Evolutionary conservation across 768 basidiomycete genomes (phyloP).

Genomic region (Boletellus ananiceps): DNA sequence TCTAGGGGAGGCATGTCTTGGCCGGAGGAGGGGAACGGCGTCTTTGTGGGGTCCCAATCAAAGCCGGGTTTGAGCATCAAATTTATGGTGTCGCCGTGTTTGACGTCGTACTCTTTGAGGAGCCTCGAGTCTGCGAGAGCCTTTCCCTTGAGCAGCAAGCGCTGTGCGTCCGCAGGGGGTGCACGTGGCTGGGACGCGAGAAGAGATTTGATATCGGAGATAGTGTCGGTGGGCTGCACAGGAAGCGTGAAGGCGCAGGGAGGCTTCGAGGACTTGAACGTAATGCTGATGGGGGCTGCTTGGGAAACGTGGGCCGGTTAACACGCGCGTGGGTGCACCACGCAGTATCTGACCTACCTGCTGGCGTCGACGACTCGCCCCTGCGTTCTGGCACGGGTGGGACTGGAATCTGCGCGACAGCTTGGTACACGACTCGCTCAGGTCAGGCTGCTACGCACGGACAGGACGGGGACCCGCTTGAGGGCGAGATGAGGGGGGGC

Average conservation of each 20-base stretch:
- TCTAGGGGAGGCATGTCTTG: slow-evolving; percentile 20
- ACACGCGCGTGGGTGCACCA: slow-evolving; percentile 1
- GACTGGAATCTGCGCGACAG: slow-evolving; percentile 45
- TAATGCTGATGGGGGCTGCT: slow-evolving; percentile 49
- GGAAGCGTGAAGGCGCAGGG: slow-evolving; percentile 67
- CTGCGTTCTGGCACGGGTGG: slow-evolving; percentile 58
- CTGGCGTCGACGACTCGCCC: slow-evolving; percentile 26
- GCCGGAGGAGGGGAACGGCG: slow-evolving; percentile 22
- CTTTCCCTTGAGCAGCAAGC: slow-evolving; percentile 92
- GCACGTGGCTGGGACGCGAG: slow-evolving; percentile 64
- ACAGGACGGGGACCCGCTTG: slow-evolving; percentile 65
- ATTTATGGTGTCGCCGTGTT: slow-evolving; percentile 77
- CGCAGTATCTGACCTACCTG: slow-evolving; percentile 26
- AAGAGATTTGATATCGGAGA: slow-evolving; percentile 72
- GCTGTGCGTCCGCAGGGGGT: slow-evolving; percentile 75
- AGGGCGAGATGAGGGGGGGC: slow-evolving; percentile 62
- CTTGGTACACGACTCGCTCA: slow-evolving; percentile 2
- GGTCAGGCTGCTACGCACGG: slow-evolving; percentile 39
- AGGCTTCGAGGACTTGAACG: slow-evolving; percentile 92
- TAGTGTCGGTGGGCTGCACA: slow-evolving; percentile 77
- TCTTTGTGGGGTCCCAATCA: slow-evolving; percentile 54
- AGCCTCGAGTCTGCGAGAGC: slow-evolving; percentile 86
- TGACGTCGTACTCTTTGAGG: slow-evolving; percentile 83
- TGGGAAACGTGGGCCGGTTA: slow-evolving; percentile 8
- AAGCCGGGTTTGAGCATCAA: slow-evolving; percentile 80